These are phyloP conservation scores for Lasiodiplodia sp. DNA, from an alignment of 2,329 filamentous ascomycete species.

Conservation along the genomic window DNA sequence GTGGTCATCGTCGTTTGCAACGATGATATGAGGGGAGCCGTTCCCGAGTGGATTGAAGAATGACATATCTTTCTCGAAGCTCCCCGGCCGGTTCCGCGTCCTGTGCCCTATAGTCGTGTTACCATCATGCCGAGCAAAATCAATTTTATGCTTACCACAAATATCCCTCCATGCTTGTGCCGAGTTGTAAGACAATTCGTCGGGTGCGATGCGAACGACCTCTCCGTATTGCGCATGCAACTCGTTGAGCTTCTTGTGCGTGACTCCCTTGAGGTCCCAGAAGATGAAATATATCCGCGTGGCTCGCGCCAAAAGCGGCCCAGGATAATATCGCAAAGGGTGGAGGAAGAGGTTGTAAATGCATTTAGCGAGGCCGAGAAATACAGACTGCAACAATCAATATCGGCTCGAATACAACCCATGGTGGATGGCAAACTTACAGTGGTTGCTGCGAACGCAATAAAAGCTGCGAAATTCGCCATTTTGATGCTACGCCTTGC, in stretches of 20 bases:
- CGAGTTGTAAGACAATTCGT: neutral
- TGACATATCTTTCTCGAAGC: constrained; percentile 21
- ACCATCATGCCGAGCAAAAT: constrained; percentile 49
- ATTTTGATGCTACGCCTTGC: too few species aligned
- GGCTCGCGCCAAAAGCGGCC: constrained; percentile 4
- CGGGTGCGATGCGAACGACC: neutral
- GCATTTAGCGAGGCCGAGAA: neutral
- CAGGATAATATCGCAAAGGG: constrained; percentile 23
- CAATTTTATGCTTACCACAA: constrained; percentile 52
- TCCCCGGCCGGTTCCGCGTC: too few species aligned
- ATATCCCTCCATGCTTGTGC: constrained; percentile 49
- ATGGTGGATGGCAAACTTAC: too few species aligned
- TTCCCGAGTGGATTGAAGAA: too few species aligned
- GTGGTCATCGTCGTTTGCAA: constrained; percentile 49
- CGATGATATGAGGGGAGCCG: too few species aligned
- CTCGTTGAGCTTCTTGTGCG: neutral
- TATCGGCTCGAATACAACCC: too few species aligned
- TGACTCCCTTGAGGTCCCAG: neutral
- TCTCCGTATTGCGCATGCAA: neutral
- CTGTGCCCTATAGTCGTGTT: constrained; percentile 8
- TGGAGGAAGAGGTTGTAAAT: constrained; percentile 9
- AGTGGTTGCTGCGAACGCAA: too few species aligned
- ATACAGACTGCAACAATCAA: too few species aligned
- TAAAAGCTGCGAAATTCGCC: too few species aligned
- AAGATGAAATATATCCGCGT: neutral